Evolutionary conservation across 2,329 filamentous ascomycete genomes (phyloP).

Genomic region (Monosporascus sp.): DNA sequence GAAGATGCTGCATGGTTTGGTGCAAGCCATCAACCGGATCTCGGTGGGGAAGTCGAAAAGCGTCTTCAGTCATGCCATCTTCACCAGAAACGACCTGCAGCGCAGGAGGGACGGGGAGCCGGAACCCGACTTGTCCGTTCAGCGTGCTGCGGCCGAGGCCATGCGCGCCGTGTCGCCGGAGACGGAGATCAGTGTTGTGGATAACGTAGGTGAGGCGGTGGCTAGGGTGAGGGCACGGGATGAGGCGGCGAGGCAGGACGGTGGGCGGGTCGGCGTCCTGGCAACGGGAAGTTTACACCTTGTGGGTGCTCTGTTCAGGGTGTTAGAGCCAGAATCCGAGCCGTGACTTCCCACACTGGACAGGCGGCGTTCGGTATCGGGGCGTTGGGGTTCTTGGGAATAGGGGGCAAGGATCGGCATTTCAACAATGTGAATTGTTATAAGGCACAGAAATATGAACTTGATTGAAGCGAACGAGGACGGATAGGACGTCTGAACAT

Average conservation of each 20-base stretch:
- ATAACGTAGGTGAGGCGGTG: conserved; percentile 70
- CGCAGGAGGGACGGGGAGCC: conserved; percentile 44
- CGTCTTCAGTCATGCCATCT: conserved; percentile 68
- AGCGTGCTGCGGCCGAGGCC: conserved; percentile 57
- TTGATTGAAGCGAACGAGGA: too few species aligned
- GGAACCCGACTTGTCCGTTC: conserved; percentile 52
- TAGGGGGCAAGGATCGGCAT: too few species aligned
- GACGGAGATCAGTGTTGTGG: conserved; percentile 43
- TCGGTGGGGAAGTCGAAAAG: conserved; percentile 28
- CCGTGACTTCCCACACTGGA: conserved; percentile 17
- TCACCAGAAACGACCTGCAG: conserved; percentile 65
- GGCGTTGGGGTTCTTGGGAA: too few species aligned
- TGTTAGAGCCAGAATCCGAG: conserved; percentile 49
- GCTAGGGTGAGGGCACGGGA: conserved; percentile 40
- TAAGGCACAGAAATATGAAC: too few species aligned
- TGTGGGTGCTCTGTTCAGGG: conserved; percentile 71
- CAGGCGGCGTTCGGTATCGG: too few species aligned
- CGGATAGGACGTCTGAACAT: too few species aligned
- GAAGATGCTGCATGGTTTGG: conserved; percentile 57
- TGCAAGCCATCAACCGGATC: conserved; percentile 45
- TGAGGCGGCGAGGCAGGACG: conserved; percentile 28
- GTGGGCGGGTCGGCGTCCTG: conserved; percentile 52
- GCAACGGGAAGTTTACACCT: conserved; percentile 83
- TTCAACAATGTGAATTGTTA: too few species aligned
- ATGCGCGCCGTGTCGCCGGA: conserved; percentile 54